Evolutionary conservation across 306 rosid genomes (phyloP), one percentile per base, ranked within the genome.

Genomic region (Spatholobus suberectus): DNA sequence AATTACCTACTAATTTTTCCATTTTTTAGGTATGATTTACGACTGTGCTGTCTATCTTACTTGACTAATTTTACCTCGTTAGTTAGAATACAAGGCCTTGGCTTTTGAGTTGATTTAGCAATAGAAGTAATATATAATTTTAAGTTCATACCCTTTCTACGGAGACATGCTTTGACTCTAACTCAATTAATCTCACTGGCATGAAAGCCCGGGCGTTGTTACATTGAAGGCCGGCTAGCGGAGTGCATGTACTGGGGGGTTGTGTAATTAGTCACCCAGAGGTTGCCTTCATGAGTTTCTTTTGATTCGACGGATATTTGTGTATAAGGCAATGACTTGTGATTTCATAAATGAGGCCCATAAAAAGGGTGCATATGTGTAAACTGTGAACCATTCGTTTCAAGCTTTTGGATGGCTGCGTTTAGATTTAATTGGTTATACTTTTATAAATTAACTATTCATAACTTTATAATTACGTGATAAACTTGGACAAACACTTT

Each of bases 301-400:
- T 82, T 51, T 65, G 59, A 82, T 74, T 65, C 51, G 67, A 59
- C 18, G 20, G 27, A 72, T 76, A 76, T 8, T 37, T 4, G 79
- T 75, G 21, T 6, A n/a, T n/a, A 1, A 57, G 38, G 34, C 17
- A 18, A 12, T 41, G 13, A 59, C 80, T 8, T 59, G 20, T 5
- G 43, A 75, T 75, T 75, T 74, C 47, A 37, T 37, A n/a, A 47
- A 47, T 14, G 4, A 14, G 8, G 9, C 37, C 62, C 35, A 13
- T 63, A 12, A 51, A 66, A 78, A 21, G 10, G 40, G 4, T 41
- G 55, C 11, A 11, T 40, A 4, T 21, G 4, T 18, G 17, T 54
- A 10, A 3, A 54, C 61, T 23, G 17, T 71, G 15, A 71, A 47
- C 61, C 61, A n/a, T 8, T 6, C 67, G 13, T 12, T 52, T 54